Evolutionary conservation across 139 green algal genomes (phyloP).

Genomic region (Diplosphaera chodatii): DNA sequence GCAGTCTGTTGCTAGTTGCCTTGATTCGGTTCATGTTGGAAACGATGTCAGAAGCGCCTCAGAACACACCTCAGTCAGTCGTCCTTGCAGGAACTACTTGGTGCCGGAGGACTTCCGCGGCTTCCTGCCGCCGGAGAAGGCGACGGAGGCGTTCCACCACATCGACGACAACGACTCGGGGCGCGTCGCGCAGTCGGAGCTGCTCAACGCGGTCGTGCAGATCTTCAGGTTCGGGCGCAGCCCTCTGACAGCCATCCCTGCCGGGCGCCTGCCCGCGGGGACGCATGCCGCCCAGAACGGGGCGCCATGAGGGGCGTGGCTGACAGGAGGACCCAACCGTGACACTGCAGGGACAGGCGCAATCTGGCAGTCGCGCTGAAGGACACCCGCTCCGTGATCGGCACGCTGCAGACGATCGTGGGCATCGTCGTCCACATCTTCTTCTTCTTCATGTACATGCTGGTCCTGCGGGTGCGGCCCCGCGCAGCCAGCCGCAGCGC

Average conservation of each 20-base stretch:
- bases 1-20: no score
- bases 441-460: slow-evolving; percentile 46
- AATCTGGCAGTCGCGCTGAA: slow-evolving; percentile 58
- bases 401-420: slow-evolving; percentile 57
- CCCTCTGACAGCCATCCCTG: no score
- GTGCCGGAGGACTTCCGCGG: slow-evolving; percentile 38
- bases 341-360: slow-evolving; percentile 44
- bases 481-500: no score
- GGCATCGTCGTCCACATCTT: slow-evolving; percentile 44
- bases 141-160: slow-evolving; percentile 38
- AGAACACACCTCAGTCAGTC: no score
- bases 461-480: slow-evolving; percentile 51
- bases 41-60: no score
- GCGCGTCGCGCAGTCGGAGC: slow-evolving; percentile 25
- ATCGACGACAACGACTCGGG: slow-evolving; percentile 50
- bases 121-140: slow-evolving; percentile 35
- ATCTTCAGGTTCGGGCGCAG: slow-evolving; percentile 37
- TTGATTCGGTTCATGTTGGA: no score
- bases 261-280: no score
- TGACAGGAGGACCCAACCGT: no score
- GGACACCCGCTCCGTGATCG: slow-evolving; percentile 59
- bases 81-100: slow-evolving; percentile 31
- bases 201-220: slow-evolving; percentile 33
- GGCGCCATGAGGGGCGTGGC: no score
- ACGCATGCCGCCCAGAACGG: no score